Base-by-base conservation (phyloP, 2,329 filamentous ascomycete genomes). In the Cercospora sp. region DNA sequence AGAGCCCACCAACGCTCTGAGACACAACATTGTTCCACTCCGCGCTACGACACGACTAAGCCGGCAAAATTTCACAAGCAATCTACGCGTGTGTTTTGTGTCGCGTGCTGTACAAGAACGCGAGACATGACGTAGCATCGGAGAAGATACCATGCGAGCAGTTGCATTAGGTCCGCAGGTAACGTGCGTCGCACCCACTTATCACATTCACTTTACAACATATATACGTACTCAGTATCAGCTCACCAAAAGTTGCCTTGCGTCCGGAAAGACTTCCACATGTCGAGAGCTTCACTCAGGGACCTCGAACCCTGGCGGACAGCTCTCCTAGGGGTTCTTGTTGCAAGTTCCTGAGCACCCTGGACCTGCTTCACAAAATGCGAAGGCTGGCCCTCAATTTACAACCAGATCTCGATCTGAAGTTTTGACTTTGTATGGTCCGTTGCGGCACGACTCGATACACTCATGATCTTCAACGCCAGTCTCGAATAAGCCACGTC, bases 21-120 rank as follows among this genome's bases (percentile, higher is more conserved):
- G 49, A 67, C 60, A 67, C 65, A 59, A 61, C 66, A 60, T 61
- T 32, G 65, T 45, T 62, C 32, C 40, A 63, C 59, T 61, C 43
- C 66, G 67, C 69, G 67, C 69, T 69, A 72, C 68, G 51, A 66
- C 66, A 69, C 66, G 64, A 67, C 64, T 67, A 67, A 68, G 55
- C 49, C 65, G 63, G 66, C 69, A 67, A 69, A 71, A 69, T 71
- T 71, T 68, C 65, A 67, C 59, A 40, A 57, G 49, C 58, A 66
- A 66, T 68, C 61, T 70, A 70, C 70, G 70, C 70, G 70, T 69
- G 49, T 66, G 49, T 45, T 66, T 59, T 45, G 57, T 67, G 68
- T 70, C 68, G 68, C 70, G 70, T 70, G 70, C 26, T 28, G 18
- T 28, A 62, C 57, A 45, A 67, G 57, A 45, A 62, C 58, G 57